Evolutionary conservation across 1,284 basidiomycete genomes (phyloP), one percentile per base, ranked within the genome.

Genomic region (Microbotryum silenes-acaulis): DNA sequence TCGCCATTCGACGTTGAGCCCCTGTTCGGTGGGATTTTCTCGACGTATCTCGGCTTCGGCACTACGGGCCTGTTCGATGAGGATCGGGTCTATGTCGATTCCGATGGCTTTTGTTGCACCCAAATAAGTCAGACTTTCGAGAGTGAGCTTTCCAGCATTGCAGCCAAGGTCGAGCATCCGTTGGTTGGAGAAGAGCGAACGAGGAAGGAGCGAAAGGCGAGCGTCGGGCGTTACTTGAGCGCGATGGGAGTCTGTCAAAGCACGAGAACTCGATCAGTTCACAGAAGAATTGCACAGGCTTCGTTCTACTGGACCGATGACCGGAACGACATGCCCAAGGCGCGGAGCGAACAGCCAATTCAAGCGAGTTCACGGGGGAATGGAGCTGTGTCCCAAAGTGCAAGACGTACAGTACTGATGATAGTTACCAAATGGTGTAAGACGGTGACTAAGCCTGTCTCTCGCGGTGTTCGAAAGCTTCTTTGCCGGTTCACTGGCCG

Each of bases 141-240:
- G 21, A 6, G 68, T 61, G 37, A 69, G 51, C 60, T 67, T 69
- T 49, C 68, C 68, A 1, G 63, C 55, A 51, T 69, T 69, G 45
- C 65, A 67, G 0, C 68, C 68, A n/a, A 69, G 60, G 57, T 69
- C 68, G 54, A 67, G 62, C n/a, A 60, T 42, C 51, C 33, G 44
- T 62, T 45, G 27, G n/a, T 23, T 46, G n/a, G 3, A 3, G 42
- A 69, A 67, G 16, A 67, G 54, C 37, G 47, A 10, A 3, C 37
- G 55, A 23, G 44, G 48, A 51, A 69, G 63, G 27, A 69, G 56
- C 8, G 57, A 48, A 4, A 69, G 58, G 0, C 68, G 62, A 37
- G 37, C 45, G 50, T 54, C 31, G 45, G 60, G 56, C 27, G 56
- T 16, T 59, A 52, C 5, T 29, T 58, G 21, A 44, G 52, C 21